These are phyloP conservation scores for Aechmea fasciata DNA, from an alignment of 176 grass and related monocot species.

Conservation along the genomic window DNA sequence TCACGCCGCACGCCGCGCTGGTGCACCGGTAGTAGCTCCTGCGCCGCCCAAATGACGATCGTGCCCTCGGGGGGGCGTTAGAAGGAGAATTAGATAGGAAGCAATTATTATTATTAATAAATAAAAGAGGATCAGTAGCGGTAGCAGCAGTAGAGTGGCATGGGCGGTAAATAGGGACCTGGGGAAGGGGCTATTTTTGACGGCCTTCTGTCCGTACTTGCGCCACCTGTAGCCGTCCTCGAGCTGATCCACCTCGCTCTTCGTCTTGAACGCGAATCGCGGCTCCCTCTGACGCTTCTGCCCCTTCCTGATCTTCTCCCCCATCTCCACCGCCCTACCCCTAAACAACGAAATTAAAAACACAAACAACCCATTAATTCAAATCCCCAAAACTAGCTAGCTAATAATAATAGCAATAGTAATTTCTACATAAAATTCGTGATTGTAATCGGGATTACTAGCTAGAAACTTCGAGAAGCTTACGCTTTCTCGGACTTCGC, in stretches of 20 bases:
- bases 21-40: constrained; percentile 98
- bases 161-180: constrained; percentile 28
- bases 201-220: constrained; percentile 85
- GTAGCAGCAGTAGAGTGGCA: not conserved
- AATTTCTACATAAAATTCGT: not conserved
- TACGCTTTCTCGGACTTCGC: not conserved
- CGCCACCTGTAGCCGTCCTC: constrained; percentile 94
- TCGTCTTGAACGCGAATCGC: constrained; percentile 85
- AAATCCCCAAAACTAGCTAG: not conserved
- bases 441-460: not conserved
- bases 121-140: not conserved
- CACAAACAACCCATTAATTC: not conserved
- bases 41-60: not conserved
- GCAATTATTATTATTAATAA: too few relatives aligned
- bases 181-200: constrained; percentile 93
- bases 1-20: constrained; percentile 75
- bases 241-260: constrained; percentile 76
- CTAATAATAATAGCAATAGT: not conserved
- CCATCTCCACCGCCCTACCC: not conserved
- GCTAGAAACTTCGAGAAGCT: not conserved
- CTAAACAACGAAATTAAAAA: not conserved
- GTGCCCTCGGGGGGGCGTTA: not conserved
- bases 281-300: constrained; percentile 54
- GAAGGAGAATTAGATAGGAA: not conserved
- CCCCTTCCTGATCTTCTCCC: constrained; percentile 33